Base-by-base conservation (phyloP, 495 filamentous ascomycete species). In the Polyplosphaeria fusca region DNA sequence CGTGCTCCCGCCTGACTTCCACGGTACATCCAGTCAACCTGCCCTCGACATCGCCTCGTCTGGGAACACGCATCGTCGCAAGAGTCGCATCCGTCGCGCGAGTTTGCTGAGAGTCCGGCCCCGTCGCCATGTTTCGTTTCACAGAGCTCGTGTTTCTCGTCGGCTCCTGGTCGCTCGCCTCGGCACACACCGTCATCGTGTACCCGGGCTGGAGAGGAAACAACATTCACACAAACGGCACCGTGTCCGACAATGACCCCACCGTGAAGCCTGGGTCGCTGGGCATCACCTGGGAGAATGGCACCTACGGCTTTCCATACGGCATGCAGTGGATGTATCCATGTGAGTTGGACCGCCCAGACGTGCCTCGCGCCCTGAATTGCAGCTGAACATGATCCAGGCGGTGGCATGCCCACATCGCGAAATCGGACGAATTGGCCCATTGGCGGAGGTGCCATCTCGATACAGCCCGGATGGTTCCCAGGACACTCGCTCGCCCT, bases 281-380 rank as follows among this genome's bases (percentile, higher is more conserved):
- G 65, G 70, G 70, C 18, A 68, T 74, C 0, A 77, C 38, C 13
- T 38, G 66, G 52, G 59, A 67, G 43, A 63, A 70, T 64, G 44
- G 43, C 16, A 79, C 76, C n/a, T 5, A 24, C 47, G 67, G 72
- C 4, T 94, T 81, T 67, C 91, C 91, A 2, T 95, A 88, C 64
- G 93, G 94, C 73, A 92, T 95, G 89, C 87, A 96, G 75, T 97
- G 93, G 92, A 84, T 86, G 71, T 99, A 96, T 78, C 93, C 94
- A 73, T 99, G 93, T 98, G 75, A 77, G 88, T 76, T 14, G 27
- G n/a, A n/a, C n/a, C n/a, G n/a, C n/a, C n/a, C n/a, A n/a, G n/a
- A n/a, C n/a, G n/a, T n/a, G n/a, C n/a, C n/a, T n/a, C n/a, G n/a
- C n/a, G n/a, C n/a, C n/a, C n/a, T n/a, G n/a, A n/a, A n/a, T n/a